phyloP scores from a whole-genome alignment of 306 rosid species.

The Cucumis hystrix region DNA sequence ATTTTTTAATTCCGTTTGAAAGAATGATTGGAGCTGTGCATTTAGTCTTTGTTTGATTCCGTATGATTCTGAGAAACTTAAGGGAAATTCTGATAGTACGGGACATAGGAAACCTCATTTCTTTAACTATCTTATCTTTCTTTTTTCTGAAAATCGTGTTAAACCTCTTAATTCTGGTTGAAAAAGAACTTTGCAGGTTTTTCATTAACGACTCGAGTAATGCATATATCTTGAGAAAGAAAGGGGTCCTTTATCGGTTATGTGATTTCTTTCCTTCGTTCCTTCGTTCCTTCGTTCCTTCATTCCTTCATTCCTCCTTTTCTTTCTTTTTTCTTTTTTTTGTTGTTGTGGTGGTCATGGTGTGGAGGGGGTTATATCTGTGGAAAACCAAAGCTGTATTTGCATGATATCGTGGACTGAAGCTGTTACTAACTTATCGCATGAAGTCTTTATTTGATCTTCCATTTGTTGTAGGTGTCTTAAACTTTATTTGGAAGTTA shows the following conservation, averaged over 20 bases:
- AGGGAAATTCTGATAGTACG: not conserved
- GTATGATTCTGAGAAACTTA: not conserved
- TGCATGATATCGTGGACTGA: not conserved
- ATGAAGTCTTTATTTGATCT: not conserved
- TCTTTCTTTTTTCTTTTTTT: not conserved
- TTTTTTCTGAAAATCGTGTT: not conserved
- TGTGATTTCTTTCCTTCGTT: not conserved
- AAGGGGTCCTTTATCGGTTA: not conserved
- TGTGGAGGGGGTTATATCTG: not conserved
- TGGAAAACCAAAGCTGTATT: not conserved
- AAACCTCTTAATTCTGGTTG: no score
- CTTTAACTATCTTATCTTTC: not conserved
- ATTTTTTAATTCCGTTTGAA: not conserved
- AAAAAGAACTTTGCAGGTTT: not conserved
- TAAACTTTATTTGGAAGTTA: not conserved
- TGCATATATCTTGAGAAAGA: not conserved
- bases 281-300: not conserved
- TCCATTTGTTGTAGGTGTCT: not conserved
- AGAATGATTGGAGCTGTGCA: constrained; percentile 1
- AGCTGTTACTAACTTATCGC: not conserved
- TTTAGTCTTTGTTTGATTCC: not conserved
- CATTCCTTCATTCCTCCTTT: not conserved
- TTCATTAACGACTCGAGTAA: not conserved
- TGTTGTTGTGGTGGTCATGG: not conserved
- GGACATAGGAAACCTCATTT: not conserved